These are phyloP conservation scores for Hypoxylon sp. DNA, from an alignment of 2,329 filamentous ascomycete genomes.

Conservation along the genomic window DNA sequence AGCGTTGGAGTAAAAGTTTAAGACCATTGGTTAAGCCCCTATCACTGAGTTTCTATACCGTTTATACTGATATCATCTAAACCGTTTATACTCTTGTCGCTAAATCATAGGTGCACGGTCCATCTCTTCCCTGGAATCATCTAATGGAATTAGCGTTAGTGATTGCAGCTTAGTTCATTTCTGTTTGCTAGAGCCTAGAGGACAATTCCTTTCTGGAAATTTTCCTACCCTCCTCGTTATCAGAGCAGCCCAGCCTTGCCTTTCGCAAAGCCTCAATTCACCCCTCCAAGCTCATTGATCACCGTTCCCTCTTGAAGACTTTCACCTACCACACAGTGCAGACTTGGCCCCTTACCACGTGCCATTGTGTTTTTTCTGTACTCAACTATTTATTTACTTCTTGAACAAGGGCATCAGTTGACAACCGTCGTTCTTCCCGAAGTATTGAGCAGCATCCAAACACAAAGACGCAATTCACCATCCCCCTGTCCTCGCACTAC, in stretches of 20 bases:
- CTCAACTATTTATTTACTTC: neutral
- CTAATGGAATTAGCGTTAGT: conserved; percentile 1
- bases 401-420: neutral
- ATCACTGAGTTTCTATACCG: neutral
- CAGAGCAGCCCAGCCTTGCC: conserved; percentile 29
- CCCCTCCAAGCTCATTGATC: neutral
- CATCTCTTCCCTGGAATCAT: neutral
- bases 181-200: conserved; percentile 32
- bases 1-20: neutral
- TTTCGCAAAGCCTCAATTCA: conserved; percentile 35
- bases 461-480: neutral
- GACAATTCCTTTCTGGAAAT: conserved; percentile 41
- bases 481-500: neutral
- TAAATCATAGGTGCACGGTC: no score
- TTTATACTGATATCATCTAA: neutral
- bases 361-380: neutral
- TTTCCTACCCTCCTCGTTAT: conserved; percentile 25
- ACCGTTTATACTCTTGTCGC: neutral
- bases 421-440: neutral
- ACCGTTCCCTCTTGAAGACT: no score
- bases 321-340: neutral
- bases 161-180: neutral
- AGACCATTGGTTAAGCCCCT: neutral
- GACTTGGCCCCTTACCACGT: no score
- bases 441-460: neutral